These are phyloP conservation scores for Trichoderma endophyticum DNA, from an alignment of 2,329 filamentous ascomycete species.

Conservation along the genomic window DNA sequence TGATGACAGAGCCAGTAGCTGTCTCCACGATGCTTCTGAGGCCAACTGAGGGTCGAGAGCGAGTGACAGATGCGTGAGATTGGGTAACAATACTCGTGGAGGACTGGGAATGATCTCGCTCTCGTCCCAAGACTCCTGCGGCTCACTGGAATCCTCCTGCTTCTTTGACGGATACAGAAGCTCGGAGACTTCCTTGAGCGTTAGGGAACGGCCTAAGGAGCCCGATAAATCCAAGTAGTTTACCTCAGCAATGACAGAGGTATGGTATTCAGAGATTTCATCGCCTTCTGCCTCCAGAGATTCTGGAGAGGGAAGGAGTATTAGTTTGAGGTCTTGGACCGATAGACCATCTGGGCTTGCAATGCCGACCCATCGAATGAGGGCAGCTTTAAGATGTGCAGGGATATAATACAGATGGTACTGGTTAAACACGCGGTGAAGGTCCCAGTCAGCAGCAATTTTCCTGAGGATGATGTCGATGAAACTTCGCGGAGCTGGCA, in stretches of 20 bases:
- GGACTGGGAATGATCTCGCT: slow-evolving; percentile 32
- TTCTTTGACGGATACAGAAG: slow-evolving; percentile 45
- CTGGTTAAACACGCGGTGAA: slow-evolving; percentile 53
- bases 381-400: slow-evolving; percentile 48
- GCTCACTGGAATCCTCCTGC: slow-evolving; percentile 25
- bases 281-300: slow-evolving; percentile 22
- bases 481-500: slow-evolving; percentile 46
- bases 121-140: slow-evolving; percentile 55
- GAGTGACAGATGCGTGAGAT: slow-evolving; percentile 59
- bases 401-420: slow-evolving; percentile 57
- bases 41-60: slow-evolving; percentile 41
- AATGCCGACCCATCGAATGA: slow-evolving; percentile 50
- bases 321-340: slow-evolving; percentile 46
- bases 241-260: slow-evolving; percentile 35
- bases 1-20: slow-evolving; percentile 52
- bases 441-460: slow-evolving; percentile 54
- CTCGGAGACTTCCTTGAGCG: slow-evolving; percentile 50
- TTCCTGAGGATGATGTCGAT: slow-evolving; percentile 49
- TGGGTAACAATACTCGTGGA: slow-evolving; percentile 47
- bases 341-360: slow-evolving; percentile 47
- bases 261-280: background rate
- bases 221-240: slow-evolving; percentile 53
- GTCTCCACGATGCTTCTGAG: slow-evolving; percentile 52
- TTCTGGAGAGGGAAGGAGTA: slow-evolving; percentile 39
- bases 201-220: slow-evolving; percentile 49